A percentile compares a stretch with the other conserved stretches of the same genome.
Conservation (phyloP, 768 basidiomycete species). For the Termitomyces sp. region DNA sequence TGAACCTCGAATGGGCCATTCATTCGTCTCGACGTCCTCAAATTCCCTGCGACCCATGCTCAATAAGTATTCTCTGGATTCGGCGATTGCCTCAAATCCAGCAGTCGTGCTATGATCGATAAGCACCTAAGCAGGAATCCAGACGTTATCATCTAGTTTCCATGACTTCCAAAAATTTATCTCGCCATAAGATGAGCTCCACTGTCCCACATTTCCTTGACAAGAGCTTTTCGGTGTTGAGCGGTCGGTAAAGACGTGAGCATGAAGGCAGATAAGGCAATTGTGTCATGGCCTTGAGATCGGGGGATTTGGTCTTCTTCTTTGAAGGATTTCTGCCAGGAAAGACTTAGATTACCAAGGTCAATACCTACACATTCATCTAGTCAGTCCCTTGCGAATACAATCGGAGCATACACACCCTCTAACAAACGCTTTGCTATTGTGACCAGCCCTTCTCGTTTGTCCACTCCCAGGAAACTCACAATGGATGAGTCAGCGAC, state of each 20-base stretch:
- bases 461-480: conserved; percentile 76
- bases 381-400: not conserved
- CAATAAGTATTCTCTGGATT: conserved; percentile 74
- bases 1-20: conserved; percentile 46
- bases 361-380: conserved; percentile 37
- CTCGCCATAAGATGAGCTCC: conserved; percentile 80
- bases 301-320: conserved; percentile 41
- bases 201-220: conserved; percentile 90
- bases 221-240: conserved; percentile 57
- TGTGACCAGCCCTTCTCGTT: conserved; percentile 62
- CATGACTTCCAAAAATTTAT: conserved; percentile 7
- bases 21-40: conserved; percentile 40
- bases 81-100: conserved; percentile 78
- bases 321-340: conserved; percentile 59
- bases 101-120: conserved; percentile 78
- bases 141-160: conserved; percentile 1
- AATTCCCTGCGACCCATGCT: conserved; percentile 56
- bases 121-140: conserved; percentile 52
- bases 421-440: conserved; percentile 65
- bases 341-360: conserved; percentile 38
- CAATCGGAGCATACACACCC: conserved; percentile 34
- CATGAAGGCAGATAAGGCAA: conserved; percentile 86
- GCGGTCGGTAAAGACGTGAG: conserved; percentile 69
- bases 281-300: conserved; percentile 42
- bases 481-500: conserved; percentile 49